phyloP scores from a whole-genome alignment of 2,329 filamentous ascomycete species.

The Aspergillus transmontanensis region DNA sequence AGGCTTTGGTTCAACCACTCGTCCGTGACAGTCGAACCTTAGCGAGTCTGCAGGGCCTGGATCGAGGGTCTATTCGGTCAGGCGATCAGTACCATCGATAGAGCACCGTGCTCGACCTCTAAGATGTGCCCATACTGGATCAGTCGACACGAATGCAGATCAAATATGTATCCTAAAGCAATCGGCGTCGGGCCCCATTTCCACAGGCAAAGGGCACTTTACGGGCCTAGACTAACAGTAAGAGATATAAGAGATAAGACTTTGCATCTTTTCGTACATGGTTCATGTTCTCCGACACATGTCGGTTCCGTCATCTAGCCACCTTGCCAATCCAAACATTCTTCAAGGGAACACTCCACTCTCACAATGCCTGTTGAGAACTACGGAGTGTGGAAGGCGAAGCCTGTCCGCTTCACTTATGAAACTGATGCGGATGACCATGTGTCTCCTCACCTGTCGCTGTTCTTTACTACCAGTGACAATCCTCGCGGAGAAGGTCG shows the following conservation, averaged over 20 bases:
- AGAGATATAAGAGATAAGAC: not conserved
- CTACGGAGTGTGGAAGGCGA: constrained; percentile 25
- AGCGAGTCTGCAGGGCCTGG: not conserved
- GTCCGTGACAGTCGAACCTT: not conserved
- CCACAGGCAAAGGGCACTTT: not conserved
- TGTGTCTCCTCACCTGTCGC: constrained; percentile 16
- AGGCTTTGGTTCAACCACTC: not conserved
- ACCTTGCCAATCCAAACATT: not conserved
- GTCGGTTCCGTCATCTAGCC: not conserved
- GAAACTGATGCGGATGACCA: constrained; percentile 12
- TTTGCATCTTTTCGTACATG: too few relatives aligned
- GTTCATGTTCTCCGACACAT: not conserved
- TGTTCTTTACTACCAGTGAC: constrained; percentile 16
- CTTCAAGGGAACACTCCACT: not conserved
- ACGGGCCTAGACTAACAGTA: not conserved
- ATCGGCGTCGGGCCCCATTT: not conserved
- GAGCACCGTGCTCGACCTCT: not conserved
- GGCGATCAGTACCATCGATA: not conserved
- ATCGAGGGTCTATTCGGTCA: not conserved
- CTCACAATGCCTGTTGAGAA: constrained; percentile 17
- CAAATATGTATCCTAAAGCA: too few relatives aligned
- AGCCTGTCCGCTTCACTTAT: constrained; percentile 12
- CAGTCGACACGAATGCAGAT: not conserved
- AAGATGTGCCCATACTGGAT: not conserved
- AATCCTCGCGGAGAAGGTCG: constrained; percentile 4